A percentile compares a stretch with the other conserved stretches of the same genome.
These are phyloP conservation scores for Fraxinus greggii DNA, from an alignment of 305 asterid genomes.

Conservation along the genomic window DNA sequence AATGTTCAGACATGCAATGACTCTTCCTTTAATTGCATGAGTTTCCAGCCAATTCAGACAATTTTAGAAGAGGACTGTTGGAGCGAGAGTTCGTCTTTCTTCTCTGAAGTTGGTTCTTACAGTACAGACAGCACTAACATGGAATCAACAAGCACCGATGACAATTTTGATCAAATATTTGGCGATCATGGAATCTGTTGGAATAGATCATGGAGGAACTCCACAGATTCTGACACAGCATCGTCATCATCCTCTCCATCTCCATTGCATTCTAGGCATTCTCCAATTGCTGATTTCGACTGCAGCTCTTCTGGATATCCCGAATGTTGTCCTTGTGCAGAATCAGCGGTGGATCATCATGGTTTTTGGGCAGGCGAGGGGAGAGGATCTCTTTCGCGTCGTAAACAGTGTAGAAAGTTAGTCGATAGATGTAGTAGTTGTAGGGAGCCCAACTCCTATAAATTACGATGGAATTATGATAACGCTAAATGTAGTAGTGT, in stretches of 20 bases:
- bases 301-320: slow-evolving; percentile 39
- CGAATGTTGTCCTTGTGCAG: slow-evolving; percentile 23
- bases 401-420: slow-evolving; percentile 35
- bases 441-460: slow-evolving; percentile 41
- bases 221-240: slow-evolving; percentile 64
- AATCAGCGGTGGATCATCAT: slow-evolving; percentile 26
- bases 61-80: slow-evolving; percentile 37
- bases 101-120: slow-evolving; percentile 63
- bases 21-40: slow-evolving; percentile 15
- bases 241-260: slow-evolving; percentile 60
- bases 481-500: slow-evolving; percentile 29
- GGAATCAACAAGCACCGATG: slow-evolving; percentile 56
- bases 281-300: slow-evolving; percentile 46
- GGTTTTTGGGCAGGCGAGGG: slow-evolving; percentile 31
- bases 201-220: slow-evolving; percentile 39
- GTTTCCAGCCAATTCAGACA: slow-evolving; percentile 17
- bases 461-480: slow-evolving; percentile 38
- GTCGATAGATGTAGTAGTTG: slow-evolving; percentile 36
- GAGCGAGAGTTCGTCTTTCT: slow-evolving; percentile 60
- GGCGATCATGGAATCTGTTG: slow-evolving; percentile 34
- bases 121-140: slow-evolving; percentile 66
- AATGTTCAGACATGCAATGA: slow-evolving; percentile 28
- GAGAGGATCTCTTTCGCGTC: slow-evolving; percentile 21
- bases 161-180: slow-evolving; percentile 44
- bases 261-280: slow-evolving; percentile 40